A percentile compares a stretch with the other conserved stretches of the same genome.
These are phyloP conservation scores for Dianthus caryophyllus DNA, from an alignment of 148 eudicot species.

Conservation along the genomic window DNA sequence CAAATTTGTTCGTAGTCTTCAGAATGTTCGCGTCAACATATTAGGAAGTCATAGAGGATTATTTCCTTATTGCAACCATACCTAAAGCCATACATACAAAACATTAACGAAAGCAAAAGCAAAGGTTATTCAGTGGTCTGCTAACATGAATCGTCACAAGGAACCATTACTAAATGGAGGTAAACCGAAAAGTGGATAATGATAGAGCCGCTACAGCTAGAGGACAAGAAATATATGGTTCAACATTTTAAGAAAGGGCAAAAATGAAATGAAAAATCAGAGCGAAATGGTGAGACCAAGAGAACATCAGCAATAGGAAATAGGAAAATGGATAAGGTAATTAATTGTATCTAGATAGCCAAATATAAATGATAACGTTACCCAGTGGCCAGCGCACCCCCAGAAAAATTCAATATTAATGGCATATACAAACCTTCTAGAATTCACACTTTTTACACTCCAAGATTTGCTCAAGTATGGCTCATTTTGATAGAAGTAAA, in stretches of 20 bases:
- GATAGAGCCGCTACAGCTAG: neutral
- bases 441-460: neutral
- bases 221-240: neutral
- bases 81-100: neutral
- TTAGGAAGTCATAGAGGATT: neutral
- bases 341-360: neutral
- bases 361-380: neutral
- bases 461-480: too few species aligned
- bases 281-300: neutral
- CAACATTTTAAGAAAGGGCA: neutral
- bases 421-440: neutral
- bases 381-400: neutral
- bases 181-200: neutral
- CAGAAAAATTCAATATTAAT: neutral
- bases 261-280: neutral
- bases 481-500: too few species aligned
- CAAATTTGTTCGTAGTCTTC: neutral
- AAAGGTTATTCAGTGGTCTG: neutral
- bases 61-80: too few species aligned
- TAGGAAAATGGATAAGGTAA: neutral
- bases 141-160: neutral
- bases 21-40: neutral
- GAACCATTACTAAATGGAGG: neutral
- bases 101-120: neutral
- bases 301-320: neutral